These are phyloP conservation scores for Akanthomyces muscarius DNA, from an alignment of 2,329 filamentous ascomycete genomes.

Conservation along the genomic window DNA sequence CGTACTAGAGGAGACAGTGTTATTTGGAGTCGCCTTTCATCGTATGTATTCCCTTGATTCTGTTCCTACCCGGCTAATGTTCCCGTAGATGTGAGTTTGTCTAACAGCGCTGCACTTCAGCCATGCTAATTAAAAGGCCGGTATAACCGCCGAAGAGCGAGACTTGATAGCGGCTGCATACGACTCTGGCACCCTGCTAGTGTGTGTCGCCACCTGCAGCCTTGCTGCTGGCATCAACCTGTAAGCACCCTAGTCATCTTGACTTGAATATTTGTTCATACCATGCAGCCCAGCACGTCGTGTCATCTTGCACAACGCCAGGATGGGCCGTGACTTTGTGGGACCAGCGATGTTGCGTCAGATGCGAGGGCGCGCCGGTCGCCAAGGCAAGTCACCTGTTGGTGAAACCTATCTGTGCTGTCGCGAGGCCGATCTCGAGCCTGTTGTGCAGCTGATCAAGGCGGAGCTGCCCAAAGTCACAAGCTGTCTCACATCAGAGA, in stretches of 20 bases:
- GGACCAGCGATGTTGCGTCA: constrained; percentile 75
- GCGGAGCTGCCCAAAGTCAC: constrained; percentile 66
- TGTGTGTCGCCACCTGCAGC: constrained; percentile 74
- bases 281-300: constrained; percentile 54
- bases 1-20: constrained; percentile 59
- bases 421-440: constrained; percentile 62
- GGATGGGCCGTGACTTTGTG: constrained; percentile 73
- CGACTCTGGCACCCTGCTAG: constrained; percentile 62
- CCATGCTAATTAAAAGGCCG: constrained; percentile 44
- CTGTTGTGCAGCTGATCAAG: constrained; percentile 66
- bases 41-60: constrained; percentile 40
- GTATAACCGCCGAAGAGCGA: constrained; percentile 70
- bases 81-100: constrained; percentile 34
- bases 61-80: neutral
- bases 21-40: constrained; percentile 69
- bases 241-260: constrained; percentile 23
- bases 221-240: constrained; percentile 81
- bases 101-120: neutral
- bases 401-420: constrained; percentile 78
- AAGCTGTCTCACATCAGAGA: constrained; percentile 65
- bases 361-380: constrained; percentile 73
- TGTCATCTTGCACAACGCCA: constrained; percentile 70
- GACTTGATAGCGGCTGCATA: constrained; percentile 69
- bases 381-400: constrained; percentile 73
- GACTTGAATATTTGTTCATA: constrained; percentile 17